These are phyloP conservation scores for Talaromyces borbonicus DNA, from an alignment of 495 filamentous ascomycete species.

Conservation along the genomic window DNA sequence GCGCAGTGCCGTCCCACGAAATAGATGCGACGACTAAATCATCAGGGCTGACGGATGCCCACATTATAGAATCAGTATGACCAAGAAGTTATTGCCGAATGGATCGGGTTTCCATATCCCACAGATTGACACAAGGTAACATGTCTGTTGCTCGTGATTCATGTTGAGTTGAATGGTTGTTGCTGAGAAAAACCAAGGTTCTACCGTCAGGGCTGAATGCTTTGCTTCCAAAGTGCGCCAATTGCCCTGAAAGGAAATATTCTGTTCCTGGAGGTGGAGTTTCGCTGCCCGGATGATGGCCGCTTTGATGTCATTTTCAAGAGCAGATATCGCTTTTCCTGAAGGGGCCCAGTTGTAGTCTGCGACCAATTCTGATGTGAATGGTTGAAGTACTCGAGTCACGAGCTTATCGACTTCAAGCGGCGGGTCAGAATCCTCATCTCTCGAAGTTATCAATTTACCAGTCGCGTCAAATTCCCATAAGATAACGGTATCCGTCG, in stretches of 20 bases:
- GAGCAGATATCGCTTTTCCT: not conserved
- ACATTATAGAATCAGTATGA: constrained; percentile 25
- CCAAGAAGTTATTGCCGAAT: constrained; percentile 14
- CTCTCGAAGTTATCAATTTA: not conserved
- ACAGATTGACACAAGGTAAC: constrained; percentile 10
- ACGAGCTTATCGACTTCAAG: not conserved
- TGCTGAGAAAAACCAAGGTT: not conserved
- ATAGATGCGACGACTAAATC: constrained; percentile 19
- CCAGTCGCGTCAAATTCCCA: not conserved
- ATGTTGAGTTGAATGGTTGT: constrained; percentile 7
- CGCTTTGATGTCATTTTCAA: not conserved
- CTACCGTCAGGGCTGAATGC: constrained; percentile 3
- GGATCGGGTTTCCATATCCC: constrained; percentile 8
- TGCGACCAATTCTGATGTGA: not conserved
- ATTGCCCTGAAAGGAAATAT: constrained; percentile 4
- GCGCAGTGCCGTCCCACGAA: constrained; percentile 22
- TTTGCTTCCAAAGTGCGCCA: not conserved
- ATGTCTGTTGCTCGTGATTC: constrained; percentile 1
- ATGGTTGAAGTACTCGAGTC: not conserved
- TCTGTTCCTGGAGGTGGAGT: constrained; percentile 3
- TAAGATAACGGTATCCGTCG: not conserved
- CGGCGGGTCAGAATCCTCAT: not conserved
- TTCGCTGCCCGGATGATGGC: no score
- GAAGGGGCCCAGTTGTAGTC: not conserved
- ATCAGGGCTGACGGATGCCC: constrained; percentile 20